These are phyloP conservation scores for Acacia pycnantha DNA, from an alignment of 331 rosid species.

Conservation along the genomic window DNA sequence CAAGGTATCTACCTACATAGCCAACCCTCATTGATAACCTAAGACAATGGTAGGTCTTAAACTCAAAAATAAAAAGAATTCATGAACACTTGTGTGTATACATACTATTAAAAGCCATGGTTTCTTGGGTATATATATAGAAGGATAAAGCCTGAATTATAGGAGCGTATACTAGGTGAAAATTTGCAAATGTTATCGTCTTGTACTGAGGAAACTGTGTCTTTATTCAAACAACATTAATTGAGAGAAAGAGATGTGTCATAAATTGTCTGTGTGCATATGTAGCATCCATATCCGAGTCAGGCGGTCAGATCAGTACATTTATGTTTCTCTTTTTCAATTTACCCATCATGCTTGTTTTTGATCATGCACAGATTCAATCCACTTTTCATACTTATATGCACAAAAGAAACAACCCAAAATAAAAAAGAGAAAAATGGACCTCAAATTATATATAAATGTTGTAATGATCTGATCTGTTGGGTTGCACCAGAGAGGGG, in stretches of 20 bases:
- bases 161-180: neutral
- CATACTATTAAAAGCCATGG: neutral
- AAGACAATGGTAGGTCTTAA: neutral
- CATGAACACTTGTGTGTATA: neutral
- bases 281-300: slow-evolving; percentile 19
- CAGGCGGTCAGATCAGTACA: slow-evolving; percentile 4
- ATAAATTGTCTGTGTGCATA: slow-evolving; percentile 21
- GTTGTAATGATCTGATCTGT: neutral
- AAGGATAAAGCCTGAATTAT: neutral
- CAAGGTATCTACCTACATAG: no score
- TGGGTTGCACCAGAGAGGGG: neutral
- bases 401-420: neutral
- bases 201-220: neutral
- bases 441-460: neutral
- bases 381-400: neutral
- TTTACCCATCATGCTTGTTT: slow-evolving; percentile 1
- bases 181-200: neutral
- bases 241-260: slow-evolving; percentile 37
- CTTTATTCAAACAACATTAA: neutral
- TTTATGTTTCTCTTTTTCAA: neutral
- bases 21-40: no score
- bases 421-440: neutral
- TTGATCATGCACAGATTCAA: neutral
- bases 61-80: neutral
- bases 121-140: neutral